Conservation (phyloP, 768 basidiomycete species). For the Podaxis rugospora region DNA sequence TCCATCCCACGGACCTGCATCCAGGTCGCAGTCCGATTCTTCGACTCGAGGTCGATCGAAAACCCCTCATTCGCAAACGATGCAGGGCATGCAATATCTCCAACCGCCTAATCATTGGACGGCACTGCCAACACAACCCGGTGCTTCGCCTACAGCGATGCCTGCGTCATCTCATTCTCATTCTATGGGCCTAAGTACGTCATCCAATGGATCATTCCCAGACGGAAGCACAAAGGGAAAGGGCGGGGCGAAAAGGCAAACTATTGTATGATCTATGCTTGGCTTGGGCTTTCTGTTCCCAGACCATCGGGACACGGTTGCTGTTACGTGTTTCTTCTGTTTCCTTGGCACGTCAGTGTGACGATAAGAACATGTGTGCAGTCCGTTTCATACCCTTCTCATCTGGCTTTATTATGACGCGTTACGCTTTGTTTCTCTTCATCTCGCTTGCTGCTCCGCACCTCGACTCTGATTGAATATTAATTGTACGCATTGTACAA, state of each 20-base stretch:
- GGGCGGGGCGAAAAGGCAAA: background rate
- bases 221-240: background rate
- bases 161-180: constrained; percentile 17
- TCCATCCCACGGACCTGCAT: constrained; percentile 11
- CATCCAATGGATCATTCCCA: background rate
- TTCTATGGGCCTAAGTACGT: background rate
- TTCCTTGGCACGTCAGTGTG: background rate
- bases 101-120: constrained; percentile 39
- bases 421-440: background rate
- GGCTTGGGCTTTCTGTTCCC: background rate
- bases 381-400: background rate
- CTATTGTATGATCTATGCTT: background rate
- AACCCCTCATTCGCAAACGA: constrained; percentile 15
- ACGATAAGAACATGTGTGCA: background rate
- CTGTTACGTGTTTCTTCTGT: background rate
- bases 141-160: constrained; percentile 24
- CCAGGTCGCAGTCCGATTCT: constrained; percentile 17
- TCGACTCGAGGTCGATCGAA: constrained; percentile 24
- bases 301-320: background rate
- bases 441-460: background rate
- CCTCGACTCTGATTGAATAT: constrained; percentile 4
- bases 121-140: constrained; percentile 32
- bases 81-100: constrained; percentile 15
- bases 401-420: constrained; percentile 4
- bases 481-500: constrained; percentile 13